Percentiles rank a stretch among this genome's conserved stretches.
Evolutionary conservation across 257 asterid species (phyloP).

Genomic region (Rehmannia glutinosa): DNA sequence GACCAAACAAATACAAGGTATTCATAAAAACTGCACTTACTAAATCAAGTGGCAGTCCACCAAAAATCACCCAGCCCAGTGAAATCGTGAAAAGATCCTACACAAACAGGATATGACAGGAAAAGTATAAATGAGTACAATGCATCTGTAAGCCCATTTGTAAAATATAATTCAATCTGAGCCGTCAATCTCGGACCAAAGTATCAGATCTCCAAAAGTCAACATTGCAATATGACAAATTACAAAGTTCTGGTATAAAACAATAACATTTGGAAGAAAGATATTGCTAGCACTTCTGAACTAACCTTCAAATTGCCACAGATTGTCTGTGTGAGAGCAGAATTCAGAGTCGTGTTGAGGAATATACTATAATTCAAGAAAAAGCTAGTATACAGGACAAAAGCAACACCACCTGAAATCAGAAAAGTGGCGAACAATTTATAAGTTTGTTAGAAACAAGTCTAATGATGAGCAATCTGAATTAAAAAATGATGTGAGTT

Average conservation of each 20-base stretch:
- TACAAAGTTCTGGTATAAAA: neutral
- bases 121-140: neutral
- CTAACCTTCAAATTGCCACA: slow-evolving; percentile 94
- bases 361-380: slow-evolving; percentile 78
- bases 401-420: slow-evolving; percentile 59
- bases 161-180: neutral
- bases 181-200: neutral
- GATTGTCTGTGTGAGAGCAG: slow-evolving; percentile 93
- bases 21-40: slow-evolving; percentile 39
- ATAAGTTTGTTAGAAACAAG: slow-evolving; percentile 11
- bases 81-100: slow-evolving; percentile 86
- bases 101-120: slow-evolving; percentile 6
- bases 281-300: neutral
- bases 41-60: slow-evolving; percentile 86
- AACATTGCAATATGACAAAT: neutral
- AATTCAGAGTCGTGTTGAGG: slow-evolving; percentile 88
- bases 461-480: neutral
- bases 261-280: neutral
- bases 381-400: slow-evolving; percentile 84
- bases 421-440: neutral
- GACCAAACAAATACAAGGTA: neutral
- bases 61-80: slow-evolving; percentile 84
- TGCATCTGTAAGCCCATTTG: too few relatives aligned
- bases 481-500: too few relatives aligned
- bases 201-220: neutral